These are phyloP conservation scores for Pyrenophora graminea DNA, from an alignment of 2,329 filamentous ascomycete species.

Conservation along the genomic window DNA sequence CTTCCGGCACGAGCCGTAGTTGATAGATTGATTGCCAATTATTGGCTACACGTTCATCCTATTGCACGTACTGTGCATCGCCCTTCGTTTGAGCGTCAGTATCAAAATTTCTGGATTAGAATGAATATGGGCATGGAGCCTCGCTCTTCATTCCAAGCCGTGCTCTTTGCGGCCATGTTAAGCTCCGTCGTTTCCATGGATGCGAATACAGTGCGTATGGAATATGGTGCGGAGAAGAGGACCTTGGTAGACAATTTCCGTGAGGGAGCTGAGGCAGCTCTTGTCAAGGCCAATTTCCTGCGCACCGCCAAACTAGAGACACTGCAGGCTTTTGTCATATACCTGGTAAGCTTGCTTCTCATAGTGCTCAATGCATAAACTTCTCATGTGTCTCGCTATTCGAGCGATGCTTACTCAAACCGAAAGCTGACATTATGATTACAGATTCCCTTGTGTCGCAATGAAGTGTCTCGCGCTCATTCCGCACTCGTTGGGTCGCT, in stretches of 20 bases:
- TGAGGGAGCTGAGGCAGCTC: slow-evolving; percentile 67
- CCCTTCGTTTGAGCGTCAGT: slow-evolving; percentile 68
- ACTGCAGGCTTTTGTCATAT: slow-evolving; percentile 77
- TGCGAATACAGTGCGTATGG: slow-evolving; percentile 55
- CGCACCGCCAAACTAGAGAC: slow-evolving; percentile 74
- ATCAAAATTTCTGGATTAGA: slow-evolving; percentile 67
- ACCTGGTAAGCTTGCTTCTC: slow-evolving; percentile 62
- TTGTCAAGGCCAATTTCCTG: slow-evolving; percentile 72
- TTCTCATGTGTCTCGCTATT: too few species aligned
- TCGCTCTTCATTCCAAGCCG: slow-evolving; percentile 65
- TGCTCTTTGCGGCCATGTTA: slow-evolving; percentile 72
- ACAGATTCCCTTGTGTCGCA: slow-evolving; percentile 71
- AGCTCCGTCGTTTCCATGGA: slow-evolving; percentile 70
- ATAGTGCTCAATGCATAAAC: too few species aligned
- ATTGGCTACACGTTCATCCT: slow-evolving; percentile 70
- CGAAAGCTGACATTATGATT: slow-evolving; percentile 1
- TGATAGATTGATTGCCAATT: slow-evolving; percentile 67
- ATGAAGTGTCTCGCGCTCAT: slow-evolving; percentile 73
- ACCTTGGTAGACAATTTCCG: slow-evolving; percentile 60
- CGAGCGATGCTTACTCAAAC: too few species aligned
- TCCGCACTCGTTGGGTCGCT: slow-evolving; percentile 73
- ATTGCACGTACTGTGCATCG: slow-evolving; percentile 70
- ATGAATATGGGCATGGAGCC: slow-evolving; percentile 65
- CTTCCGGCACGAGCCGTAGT: slow-evolving; percentile 63
- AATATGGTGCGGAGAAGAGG: slow-evolving; percentile 62